phyloP scores from a whole-genome alignment of 345 rosid genomes.

The Stellera chamaejasme region DNA sequence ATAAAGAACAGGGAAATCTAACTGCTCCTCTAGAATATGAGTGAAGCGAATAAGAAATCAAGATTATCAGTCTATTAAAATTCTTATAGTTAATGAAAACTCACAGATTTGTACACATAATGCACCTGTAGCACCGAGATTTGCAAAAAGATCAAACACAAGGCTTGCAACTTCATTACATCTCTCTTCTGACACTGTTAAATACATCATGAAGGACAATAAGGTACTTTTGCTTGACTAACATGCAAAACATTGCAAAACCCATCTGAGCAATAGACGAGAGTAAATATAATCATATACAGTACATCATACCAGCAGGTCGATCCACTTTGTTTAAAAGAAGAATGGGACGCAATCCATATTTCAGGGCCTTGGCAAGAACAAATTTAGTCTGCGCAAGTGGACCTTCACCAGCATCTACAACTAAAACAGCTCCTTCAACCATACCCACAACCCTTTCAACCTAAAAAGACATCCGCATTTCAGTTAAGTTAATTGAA shows the following conservation, averaged over 20 bases:
- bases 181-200: constrained; percentile 90
- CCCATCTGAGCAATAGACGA: not conserved
- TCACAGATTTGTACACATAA: constrained; percentile 9
- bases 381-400: constrained; percentile 99
- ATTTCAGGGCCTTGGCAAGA: constrained; percentile 94
- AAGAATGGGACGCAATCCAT: constrained; percentile 83
- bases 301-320: constrained; percentile 56
- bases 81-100: constrained; percentile 4
- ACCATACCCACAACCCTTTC: constrained; percentile 97
- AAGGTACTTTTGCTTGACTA: constrained; percentile 7
- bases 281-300: constrained; percentile 4
- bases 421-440: constrained; percentile 97
- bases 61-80: constrained; percentile 6
- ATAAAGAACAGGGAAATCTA: constrained; percentile 95
- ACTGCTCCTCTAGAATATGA: constrained; percentile 71
- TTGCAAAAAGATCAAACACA: constrained; percentile 96
- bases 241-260: not conserved
- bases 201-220: constrained; percentile 11
- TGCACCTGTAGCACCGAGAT: constrained; percentile 97
- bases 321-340: constrained; percentile 95
- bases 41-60: constrained; percentile 6
- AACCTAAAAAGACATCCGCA: constrained; percentile 36
- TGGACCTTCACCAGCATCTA: constrained; percentile 99
- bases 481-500: not conserved
- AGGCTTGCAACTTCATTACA: constrained; percentile 97